Percentiles rank a stretch among this genome's conserved stretches.
These are phyloP conservation scores for Zygotorulaspora mrakii DNA, from an alignment of 1,139 yeast species.

Conservation along the genomic window DNA sequence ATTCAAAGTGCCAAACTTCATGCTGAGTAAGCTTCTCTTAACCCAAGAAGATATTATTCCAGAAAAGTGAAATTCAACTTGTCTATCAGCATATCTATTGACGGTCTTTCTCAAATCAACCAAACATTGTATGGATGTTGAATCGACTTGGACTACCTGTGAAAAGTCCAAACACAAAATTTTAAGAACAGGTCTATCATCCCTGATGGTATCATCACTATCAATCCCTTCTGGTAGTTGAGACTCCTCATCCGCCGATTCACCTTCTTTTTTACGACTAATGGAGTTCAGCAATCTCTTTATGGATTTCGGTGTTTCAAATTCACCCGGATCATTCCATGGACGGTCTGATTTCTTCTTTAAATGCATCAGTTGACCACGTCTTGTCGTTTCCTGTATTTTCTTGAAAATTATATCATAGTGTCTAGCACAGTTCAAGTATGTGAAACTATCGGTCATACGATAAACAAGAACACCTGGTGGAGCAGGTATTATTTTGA, in stretches of 20 bases:
- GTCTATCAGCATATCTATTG: conserved; percentile 72
- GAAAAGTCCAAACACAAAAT: conserved; percentile 79
- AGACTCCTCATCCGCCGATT: conserved; percentile 14
- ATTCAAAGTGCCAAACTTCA: conserved; percentile 71
- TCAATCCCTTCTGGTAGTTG: conserved; percentile 17
- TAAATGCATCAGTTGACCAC: conserved; percentile 50
- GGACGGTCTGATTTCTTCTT: conserved; percentile 66
- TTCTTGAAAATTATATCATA: conserved; percentile 67
- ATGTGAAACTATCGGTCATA: conserved; percentile 75
- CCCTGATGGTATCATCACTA: conserved; percentile 32
- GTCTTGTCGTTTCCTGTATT: conserved; percentile 55
- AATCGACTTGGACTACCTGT: conserved; percentile 68
- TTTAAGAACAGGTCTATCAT: conserved; percentile 61
- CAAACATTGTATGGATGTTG: conserved; percentile 74
- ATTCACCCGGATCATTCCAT: conserved; percentile 82
- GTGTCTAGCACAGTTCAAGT: conserved; percentile 76
- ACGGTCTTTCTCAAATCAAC: conserved; percentile 73
- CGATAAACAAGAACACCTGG: conserved; percentile 86
- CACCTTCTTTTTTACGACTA: conserved; percentile 28
- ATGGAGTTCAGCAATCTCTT: conserved; percentile 38
- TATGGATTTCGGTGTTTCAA: conserved; percentile 30
- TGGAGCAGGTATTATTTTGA: conserved; percentile 72
- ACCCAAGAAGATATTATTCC: conserved; percentile 87
- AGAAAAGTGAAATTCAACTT: conserved; percentile 84
- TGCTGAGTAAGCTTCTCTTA: conserved; percentile 66